Base-by-base conservation (phyloP, 2,329 filamentous ascomycete genomes). In the Fusarium citri region DNA sequence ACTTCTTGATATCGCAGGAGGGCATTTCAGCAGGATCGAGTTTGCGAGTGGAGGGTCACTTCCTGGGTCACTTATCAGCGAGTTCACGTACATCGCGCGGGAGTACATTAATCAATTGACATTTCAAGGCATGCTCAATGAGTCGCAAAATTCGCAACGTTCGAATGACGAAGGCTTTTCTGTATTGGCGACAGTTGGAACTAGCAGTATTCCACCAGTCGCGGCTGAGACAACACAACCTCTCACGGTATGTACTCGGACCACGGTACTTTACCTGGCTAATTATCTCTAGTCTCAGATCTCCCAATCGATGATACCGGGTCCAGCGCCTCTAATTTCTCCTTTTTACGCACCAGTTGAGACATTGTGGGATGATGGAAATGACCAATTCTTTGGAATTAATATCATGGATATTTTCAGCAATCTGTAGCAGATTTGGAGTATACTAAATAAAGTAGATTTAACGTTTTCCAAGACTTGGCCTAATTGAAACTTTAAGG, bases 341-440 rank as follows among this genome's bases (percentile, higher is more conserved):
- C 61, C 67, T 22, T 26, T 59, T 3, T 68, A 70, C 22, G 40
- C 55, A 3, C 60, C 60, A 1, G 16, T 50, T 7, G 68, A 73
- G 15, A 70, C 63, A 2, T 43, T 69, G 0, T 74, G 71, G 72
- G 66, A 68, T 15, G 26, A 43, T 1, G 69, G 65, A 8, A 69
- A 57, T 12, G 69, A 74, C 10, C 57, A 65, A 2, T 37, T 74
- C 8, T 61, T 69, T 16, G 72, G 72, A 0, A 69, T 74, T 28
- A 64, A 74, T 47, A 67, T 74, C 15, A 73, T 74, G 71, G 69
- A 74, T 16, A 70, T 74, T 22, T 74, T 74, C 2, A 69, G 62
- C 22, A 71, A 51, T 23, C 26, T 28, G 12, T 28, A 28, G 11
- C 11, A 28, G 26, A 12, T 12, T 28, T 28, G 12, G 3, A 28